A percentile compares a stretch with the other conserved stretches of the same genome.
phyloP scores from a whole-genome alignment of 2,329 filamentous ascomycete species.

The Penicillium sp. region DNA sequence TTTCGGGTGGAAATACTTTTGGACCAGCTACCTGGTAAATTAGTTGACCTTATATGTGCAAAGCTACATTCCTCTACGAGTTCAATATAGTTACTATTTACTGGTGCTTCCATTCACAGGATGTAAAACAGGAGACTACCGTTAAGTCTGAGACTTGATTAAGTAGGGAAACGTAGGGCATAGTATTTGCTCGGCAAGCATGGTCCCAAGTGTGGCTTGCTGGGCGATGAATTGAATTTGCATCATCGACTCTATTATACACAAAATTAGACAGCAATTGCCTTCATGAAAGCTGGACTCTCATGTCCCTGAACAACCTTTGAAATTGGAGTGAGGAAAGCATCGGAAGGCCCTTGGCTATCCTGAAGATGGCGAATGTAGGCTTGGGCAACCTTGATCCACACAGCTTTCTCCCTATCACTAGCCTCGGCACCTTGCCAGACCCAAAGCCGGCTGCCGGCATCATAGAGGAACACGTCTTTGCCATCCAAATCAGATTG shows the following conservation, averaged over 20 bases:
- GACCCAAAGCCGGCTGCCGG: conserved; percentile 61
- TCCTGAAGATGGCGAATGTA: conserved; percentile 31
- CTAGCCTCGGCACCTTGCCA: conserved; percentile 65
- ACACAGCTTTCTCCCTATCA: conserved; percentile 58
- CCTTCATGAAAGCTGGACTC: conserved; percentile 30
- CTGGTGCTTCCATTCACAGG: too few species aligned
- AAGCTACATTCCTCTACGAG: background rate
- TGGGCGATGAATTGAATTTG: background rate
- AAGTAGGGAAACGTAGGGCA: background rate
- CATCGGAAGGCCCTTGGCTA: conserved; percentile 17
- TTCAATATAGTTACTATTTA: background rate
- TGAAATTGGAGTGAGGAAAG: conserved; percentile 28
- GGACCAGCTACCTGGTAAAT: conserved; percentile 14
- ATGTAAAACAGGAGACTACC: too few species aligned
- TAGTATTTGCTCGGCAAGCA: too few species aligned
- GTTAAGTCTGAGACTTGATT: too few species aligned
- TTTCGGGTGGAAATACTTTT: conserved; percentile 14
- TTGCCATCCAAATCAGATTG: conserved; percentile 55
- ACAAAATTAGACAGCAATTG: conserved; percentile 16
- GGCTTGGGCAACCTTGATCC: conserved; percentile 44
- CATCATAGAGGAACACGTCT: conserved; percentile 65
- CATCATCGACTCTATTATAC: background rate
- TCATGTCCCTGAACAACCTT: conserved; percentile 34
- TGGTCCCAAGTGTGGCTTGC: too few species aligned
- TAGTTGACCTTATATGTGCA: background rate